A percentile compares a stretch with the other conserved stretches of the same genome.
phyloP scores from a whole-genome alignment of 345 rosid genomes.

The Sonneratia caseolaris region DNA sequence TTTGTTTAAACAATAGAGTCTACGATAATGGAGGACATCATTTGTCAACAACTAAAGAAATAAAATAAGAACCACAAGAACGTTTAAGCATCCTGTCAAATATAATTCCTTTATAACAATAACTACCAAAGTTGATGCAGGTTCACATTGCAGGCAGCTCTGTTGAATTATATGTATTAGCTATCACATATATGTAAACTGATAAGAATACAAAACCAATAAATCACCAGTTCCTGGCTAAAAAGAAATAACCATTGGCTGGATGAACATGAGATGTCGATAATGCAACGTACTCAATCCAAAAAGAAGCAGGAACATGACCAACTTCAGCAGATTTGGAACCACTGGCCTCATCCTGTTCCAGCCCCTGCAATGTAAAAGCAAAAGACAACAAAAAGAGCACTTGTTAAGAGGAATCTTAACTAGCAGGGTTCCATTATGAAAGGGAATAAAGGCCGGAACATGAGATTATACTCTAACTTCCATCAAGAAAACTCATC shows the following conservation, averaged over 20 bases:
- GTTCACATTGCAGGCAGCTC: background rate
- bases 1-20: background rate
- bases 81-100: background rate
- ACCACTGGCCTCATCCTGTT: constrained; percentile 34
- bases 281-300: constrained; percentile 32
- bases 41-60: background rate
- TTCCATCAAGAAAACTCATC: background rate
- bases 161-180: background rate
- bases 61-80: background rate
- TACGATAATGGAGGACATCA: background rate
- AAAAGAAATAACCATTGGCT: background rate
- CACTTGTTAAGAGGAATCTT: background rate
- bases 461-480: background rate
- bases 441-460: background rate
- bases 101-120: background rate
- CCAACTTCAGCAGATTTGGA: constrained; percentile 30
- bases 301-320: constrained; percentile 30
- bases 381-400: background rate
- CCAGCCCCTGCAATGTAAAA: constrained; percentile 21
- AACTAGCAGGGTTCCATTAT: background rate
- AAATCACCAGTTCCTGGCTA: background rate
- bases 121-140: background rate
- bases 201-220: background rate
- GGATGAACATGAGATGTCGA: background rate
- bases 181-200: background rate